These are phyloP conservation scores for Hemileia vastatrix DNA, from an alignment of 1,284 basidiomycete species.

Conservation along the genomic window DNA sequence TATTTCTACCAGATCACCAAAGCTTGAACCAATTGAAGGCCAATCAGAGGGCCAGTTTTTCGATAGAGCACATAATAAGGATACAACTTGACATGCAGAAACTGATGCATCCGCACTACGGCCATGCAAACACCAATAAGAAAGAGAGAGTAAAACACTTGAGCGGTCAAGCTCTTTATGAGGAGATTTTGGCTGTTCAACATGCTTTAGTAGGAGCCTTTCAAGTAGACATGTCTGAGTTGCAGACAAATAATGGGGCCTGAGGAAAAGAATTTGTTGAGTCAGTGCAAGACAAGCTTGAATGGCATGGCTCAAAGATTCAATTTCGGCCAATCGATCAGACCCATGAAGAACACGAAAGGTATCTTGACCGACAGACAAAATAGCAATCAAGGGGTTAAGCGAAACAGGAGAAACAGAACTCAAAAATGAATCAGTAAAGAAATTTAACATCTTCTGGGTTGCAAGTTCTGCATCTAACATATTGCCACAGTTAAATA, in stretches of 20 bases:
- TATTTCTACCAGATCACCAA: constrained; percentile 17
- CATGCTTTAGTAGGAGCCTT: constrained; percentile 10
- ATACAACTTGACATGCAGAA: constrained; percentile 14
- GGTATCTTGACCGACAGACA: constrained; percentile 8
- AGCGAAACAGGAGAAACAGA: constrained; percentile 13
- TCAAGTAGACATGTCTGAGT: constrained; percentile 10
- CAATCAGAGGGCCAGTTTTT: constrained; percentile 22
- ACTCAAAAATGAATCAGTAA: constrained; percentile 13
- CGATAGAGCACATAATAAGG: constrained; percentile 16
- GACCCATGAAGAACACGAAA: constrained; percentile 10
- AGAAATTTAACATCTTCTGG: neutral
- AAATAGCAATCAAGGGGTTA: constrained; percentile 14
- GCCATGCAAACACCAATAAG: constrained; percentile 20
- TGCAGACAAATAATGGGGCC: constrained; percentile 5
- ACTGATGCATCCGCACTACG: constrained; percentile 1
- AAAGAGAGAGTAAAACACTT: constrained; percentile 15
- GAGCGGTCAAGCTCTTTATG: neutral
- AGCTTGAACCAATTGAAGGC: constrained; percentile 17
- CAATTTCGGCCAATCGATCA: constrained; percentile 10
- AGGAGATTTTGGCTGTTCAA: constrained; percentile 4
- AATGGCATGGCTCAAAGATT: constrained; percentile 8
- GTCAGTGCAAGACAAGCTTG: neutral
- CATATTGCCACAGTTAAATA: too few species aligned
- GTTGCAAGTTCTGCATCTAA: constrained; percentile 15
- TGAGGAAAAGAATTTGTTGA: constrained; percentile 11